Conservation (phyloP, 345 rosid genomes). For the Populus pruinosa region DNA sequence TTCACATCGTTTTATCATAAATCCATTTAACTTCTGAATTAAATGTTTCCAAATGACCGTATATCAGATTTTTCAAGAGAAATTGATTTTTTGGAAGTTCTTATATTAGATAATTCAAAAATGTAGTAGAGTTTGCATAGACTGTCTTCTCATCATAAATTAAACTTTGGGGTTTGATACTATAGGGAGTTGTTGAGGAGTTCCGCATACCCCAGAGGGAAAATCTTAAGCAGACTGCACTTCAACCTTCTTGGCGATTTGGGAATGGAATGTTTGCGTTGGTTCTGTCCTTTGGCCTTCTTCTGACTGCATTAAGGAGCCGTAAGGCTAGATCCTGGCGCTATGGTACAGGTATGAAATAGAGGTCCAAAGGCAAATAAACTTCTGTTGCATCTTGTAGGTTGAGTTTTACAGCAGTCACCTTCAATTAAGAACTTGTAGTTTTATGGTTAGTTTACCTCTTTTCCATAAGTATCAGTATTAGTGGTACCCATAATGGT, state of each 20-base stretch:
- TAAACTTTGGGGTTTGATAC: conserved; percentile 3
- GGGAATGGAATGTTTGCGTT: conserved; percentile 91
- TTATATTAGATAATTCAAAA: neutral
- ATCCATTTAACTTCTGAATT: neutral
- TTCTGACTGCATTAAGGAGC: conserved; percentile 67
- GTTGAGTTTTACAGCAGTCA: neutral
- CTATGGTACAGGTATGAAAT: conserved; percentile 65
- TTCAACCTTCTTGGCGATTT: conserved; percentile 81
- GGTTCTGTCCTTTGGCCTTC: conserved; percentile 77
- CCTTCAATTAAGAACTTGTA: neutral
- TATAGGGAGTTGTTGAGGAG: conserved; percentile 81
- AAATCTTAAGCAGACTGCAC: conserved; percentile 53
- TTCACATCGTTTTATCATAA: neutral
- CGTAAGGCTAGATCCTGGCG: conserved; percentile 88
- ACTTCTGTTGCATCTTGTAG: neutral
- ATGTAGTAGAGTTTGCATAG: neutral
- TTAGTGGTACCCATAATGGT: neutral
- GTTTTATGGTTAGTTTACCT: neutral
- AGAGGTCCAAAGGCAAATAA: neutral
- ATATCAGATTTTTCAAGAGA: neutral
- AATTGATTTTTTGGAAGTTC: conserved; percentile 1
- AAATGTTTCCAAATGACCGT: conserved; percentile 2
- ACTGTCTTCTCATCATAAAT: neutral
- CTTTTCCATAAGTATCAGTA: neutral
- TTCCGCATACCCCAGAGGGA: conserved; percentile 76